phyloP scores from a whole-genome alignment of 129 eudicot genomes.

The Oenanthe sinensis region DNA sequence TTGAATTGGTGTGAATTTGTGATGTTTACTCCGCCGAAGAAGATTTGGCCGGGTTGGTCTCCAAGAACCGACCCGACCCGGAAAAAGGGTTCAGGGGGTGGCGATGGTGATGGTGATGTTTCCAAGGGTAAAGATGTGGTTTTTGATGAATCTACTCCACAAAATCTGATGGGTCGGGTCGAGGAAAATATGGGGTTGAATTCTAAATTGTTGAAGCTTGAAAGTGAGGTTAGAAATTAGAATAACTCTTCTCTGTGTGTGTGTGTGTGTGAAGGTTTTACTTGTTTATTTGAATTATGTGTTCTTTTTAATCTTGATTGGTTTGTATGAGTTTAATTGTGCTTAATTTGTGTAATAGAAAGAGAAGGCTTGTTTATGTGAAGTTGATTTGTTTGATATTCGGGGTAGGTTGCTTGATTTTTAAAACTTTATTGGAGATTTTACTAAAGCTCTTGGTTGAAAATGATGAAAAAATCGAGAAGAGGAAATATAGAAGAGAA shows the following conservation, averaged over 20 bases:
- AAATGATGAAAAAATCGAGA: not conserved
- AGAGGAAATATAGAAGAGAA: not conserved
- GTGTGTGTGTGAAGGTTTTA: not conserved
- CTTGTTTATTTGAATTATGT: not conserved
- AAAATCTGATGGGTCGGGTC: constrained; percentile 22
- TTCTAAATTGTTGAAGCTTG: constrained; percentile 46
- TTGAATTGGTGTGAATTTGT: not conserved
- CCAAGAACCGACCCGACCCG: constrained; percentile 36
- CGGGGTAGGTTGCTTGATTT: not conserved
- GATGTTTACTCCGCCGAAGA: constrained; percentile 78
- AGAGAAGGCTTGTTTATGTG: not conserved
- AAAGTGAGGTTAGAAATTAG: constrained; percentile 70
- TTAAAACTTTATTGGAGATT: not conserved
- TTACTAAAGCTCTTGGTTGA: not conserved
- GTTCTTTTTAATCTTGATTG: not conserved
- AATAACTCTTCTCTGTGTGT: not conserved
- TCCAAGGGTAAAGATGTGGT: constrained; percentile 37
- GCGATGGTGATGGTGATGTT: constrained; percentile 22
- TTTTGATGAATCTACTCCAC: constrained; percentile 35
- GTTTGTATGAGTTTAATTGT: not conserved
- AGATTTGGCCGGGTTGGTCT: constrained; percentile 46
- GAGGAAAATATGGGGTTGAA: constrained; percentile 29
- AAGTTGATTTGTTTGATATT: not conserved
- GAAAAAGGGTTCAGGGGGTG: constrained; percentile 34
- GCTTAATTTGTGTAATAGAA: not conserved